Percentiles rank a stretch among this genome's conserved stretches.
Conservation (phyloP, 768 basidiomycete genomes). For the Russula emetica region DNA sequence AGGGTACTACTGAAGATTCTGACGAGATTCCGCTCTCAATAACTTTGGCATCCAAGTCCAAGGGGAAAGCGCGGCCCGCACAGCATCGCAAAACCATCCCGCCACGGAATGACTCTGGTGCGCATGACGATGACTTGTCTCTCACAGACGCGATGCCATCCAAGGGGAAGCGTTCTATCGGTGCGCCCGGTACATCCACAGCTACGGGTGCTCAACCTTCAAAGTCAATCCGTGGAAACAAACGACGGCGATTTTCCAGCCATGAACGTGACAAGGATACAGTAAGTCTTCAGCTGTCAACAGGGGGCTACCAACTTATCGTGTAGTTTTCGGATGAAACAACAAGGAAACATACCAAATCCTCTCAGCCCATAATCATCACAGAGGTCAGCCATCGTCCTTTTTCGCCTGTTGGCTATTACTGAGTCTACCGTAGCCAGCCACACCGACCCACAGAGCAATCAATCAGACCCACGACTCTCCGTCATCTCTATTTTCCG, state of each 20-base stretch:
- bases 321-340: not conserved
- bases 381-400: not conserved
- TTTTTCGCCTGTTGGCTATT: not conserved
- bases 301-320: not conserved
- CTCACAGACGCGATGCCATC: not conserved
- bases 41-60: not conserved
- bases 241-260: conserved; percentile 13
- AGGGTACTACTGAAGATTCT: conserved; percentile 17
- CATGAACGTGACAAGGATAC: not conserved
- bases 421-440: conserved; percentile 13
- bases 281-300: conserved; percentile 3
- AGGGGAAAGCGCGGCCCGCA: not conserved
- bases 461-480: conserved; percentile 7
- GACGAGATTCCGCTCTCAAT: conserved; percentile 19
- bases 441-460: conserved; percentile 11
- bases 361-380: not conserved
- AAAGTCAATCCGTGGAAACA: not conserved
- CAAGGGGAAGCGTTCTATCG: conserved; percentile 1
- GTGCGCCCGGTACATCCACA: not conserved
- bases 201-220: not conserved
- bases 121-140: not conserved
- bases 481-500: conserved; percentile 30
- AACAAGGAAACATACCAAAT: conserved; percentile 9
- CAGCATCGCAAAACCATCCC: not conserved
- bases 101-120: not conserved